Base-by-base conservation (phyloP, 768 basidiomycete genomes). In the Psilocybe tampanensis region DNA sequence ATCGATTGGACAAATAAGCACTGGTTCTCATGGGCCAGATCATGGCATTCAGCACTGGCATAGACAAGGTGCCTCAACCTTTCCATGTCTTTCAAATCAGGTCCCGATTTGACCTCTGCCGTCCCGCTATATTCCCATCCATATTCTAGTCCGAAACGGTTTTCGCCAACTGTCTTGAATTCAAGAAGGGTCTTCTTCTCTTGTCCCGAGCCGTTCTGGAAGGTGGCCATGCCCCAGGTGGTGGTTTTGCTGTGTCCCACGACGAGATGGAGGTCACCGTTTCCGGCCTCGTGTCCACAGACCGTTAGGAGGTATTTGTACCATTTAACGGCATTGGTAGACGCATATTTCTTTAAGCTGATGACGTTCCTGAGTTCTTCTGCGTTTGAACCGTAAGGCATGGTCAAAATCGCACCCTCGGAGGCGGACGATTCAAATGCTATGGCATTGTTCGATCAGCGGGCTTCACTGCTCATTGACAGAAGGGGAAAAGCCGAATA, bases 251-350 rank as follows among this genome's bases (percentile, higher is more conserved):
- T 61, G 59, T 50, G 55, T 9, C 64, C 64, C 12, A 48, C 49
- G 5, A 68, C 65, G 3, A 68, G 36, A 3, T 56, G 63, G 8
- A 68, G 11, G 29, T 68, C 63, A 0, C 66, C 64, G 15, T 68
- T 68, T 4, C 52, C 33, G 19, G 47, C 50, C 32, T 59, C 61
- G 26, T 53, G 34, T 9, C 61, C 66, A 13, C 55, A 54, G 9
- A 47, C 34, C 12, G 47, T 47, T 9, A 58, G 61, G 41, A 55
- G 58, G 32, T 58, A 64, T 34, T 57, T 52, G 47, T 66, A 68
- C 66, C 60, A 61, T 17, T 29, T 34, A 13, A 52, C 55, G 21
- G 49, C 52, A 24, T 64, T 54, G 8, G 23, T 44, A 8, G 63
- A 51, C 12, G 53, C 41, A 23, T 62, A 64, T 8, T 54, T 36